phyloP scores from a whole-genome alignment of 768 basidiomycete species.

The Mycena metata region DNA sequence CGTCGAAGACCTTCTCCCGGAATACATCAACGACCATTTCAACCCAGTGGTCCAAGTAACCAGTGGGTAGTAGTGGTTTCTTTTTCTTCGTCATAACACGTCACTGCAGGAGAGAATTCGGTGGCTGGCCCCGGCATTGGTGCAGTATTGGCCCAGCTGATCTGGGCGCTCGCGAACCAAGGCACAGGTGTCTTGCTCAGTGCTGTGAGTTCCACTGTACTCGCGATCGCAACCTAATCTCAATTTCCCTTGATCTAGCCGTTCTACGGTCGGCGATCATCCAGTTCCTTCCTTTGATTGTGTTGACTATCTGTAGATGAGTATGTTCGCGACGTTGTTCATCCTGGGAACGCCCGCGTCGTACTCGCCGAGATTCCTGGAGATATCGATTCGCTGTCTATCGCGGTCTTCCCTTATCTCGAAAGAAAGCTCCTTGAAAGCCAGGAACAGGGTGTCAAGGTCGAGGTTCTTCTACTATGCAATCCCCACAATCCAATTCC shows the following conservation, averaged over 20 bases:
- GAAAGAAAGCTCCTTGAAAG: conserved; percentile 37
- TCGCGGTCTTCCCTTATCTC: conserved; percentile 36
- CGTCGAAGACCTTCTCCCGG: conserved; percentile 33
- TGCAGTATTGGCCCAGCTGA: conserved; percentile 30
- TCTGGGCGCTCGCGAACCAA: conserved; percentile 32
- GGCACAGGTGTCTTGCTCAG: conserved; percentile 33
- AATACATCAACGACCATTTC: conserved; percentile 37
- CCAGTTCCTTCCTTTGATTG: no score
- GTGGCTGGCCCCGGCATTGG: conserved; percentile 35
- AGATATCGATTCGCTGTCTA: conserved; percentile 26
- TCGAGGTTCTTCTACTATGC: conserved; percentile 44
- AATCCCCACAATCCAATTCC: conserved; percentile 50
- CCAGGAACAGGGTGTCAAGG: conserved; percentile 30
- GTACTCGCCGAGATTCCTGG: conserved; percentile 27
- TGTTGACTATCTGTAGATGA: conserved; percentile 15
- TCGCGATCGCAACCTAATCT: not conserved
- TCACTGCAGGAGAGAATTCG: conserved; percentile 29
- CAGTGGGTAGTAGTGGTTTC: not conserved
- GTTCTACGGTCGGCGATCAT: conserved; percentile 24
- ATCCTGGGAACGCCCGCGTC: conserved; percentile 21
- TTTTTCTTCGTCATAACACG: not conserved
- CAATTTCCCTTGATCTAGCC: conserved; percentile 8
- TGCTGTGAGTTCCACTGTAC: conserved; percentile 11
- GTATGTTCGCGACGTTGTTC: conserved; percentile 34
- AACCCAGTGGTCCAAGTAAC: conserved; percentile 30